These are phyloP conservation scores for Diospyros kaki DNA, from an alignment of 148 eudicot species.

Conservation along the genomic window DNA sequence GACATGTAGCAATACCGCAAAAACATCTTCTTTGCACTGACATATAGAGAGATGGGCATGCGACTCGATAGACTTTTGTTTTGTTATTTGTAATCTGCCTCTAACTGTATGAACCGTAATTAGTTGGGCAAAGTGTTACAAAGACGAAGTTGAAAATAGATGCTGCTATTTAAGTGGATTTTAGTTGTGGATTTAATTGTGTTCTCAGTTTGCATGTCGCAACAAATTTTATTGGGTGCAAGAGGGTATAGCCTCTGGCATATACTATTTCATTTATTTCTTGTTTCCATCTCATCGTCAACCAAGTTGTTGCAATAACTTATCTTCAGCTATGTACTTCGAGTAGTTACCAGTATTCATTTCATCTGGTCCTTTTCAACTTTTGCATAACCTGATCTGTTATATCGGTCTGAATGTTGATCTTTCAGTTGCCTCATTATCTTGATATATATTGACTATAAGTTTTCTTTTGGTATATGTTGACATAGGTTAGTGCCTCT, in stretches of 20 bases:
- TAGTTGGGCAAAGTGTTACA: not conserved
- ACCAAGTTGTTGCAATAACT: not conserved
- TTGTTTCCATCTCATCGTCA: not conserved
- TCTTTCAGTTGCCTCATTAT: not conserved
- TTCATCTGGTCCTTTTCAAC: slow-evolving; percentile 8
- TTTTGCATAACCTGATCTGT: slow-evolving; percentile 1
- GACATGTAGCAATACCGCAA: not conserved
- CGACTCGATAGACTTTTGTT: not conserved
- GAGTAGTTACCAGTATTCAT: not conserved
- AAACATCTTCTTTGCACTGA: not conserved
- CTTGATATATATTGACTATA: slow-evolving; percentile 34
- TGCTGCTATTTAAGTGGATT: not conserved
- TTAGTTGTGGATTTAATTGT: not conserved
- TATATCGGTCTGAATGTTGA: not conserved
- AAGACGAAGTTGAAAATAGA: not conserved
- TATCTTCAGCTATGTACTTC: not conserved
- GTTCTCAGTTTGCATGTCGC: not conserved
- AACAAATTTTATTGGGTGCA: not conserved
- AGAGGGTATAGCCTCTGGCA: not conserved
- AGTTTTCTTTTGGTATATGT: slow-evolving; percentile 43
- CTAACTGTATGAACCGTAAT: not conserved
- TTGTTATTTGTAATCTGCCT: not conserved
- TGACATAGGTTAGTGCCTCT: slow-evolving; percentile 99
- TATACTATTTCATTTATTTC: not conserved
- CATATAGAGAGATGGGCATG: not conserved